Evolutionary conservation across 2,329 filamentous ascomycete species (phyloP).

Genomic region (Cordyceps tenuipes): DNA sequence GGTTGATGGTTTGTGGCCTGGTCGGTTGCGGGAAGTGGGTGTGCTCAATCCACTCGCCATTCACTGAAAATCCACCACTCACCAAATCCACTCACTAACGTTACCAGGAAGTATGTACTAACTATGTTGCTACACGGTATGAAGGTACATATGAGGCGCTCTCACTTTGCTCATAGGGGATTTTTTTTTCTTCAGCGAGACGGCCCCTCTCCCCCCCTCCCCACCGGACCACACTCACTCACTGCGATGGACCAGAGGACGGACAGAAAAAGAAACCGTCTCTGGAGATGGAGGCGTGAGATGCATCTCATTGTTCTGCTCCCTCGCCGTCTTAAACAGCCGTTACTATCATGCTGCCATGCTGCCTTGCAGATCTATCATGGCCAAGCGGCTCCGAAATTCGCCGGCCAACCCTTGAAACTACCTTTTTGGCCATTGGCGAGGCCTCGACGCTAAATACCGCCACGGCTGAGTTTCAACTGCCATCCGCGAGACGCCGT

Average conservation of each 20-base stretch:
- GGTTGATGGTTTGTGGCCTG: neutral
- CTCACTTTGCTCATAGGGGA: neutral
- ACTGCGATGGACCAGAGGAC: neutral
- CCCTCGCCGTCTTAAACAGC: neutral
- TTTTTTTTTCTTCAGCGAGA: neutral
- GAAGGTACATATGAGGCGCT: no score
- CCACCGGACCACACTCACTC: neutral
- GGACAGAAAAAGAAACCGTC: neutral
- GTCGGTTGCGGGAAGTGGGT: neutral
- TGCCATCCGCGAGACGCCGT: no score
- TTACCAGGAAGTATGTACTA: no score
- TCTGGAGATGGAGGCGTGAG: neutral
- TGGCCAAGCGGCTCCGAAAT: neutral
- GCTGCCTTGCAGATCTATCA: neutral
- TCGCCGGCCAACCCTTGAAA: constrained; percentile 3
- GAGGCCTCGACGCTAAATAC: no score
- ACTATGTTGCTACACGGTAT: no score
- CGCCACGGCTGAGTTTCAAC: no score
- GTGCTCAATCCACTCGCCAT: neutral
- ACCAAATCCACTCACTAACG: neutral
- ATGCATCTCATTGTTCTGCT: neutral
- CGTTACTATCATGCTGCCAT: neutral
- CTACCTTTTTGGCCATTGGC: neutral
- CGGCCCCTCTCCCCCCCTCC: neutral
- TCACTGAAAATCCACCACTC: neutral